phyloP scores from a whole-genome alignment of 768 basidiomycete genomes.

The Cytidiella melzeri region DNA sequence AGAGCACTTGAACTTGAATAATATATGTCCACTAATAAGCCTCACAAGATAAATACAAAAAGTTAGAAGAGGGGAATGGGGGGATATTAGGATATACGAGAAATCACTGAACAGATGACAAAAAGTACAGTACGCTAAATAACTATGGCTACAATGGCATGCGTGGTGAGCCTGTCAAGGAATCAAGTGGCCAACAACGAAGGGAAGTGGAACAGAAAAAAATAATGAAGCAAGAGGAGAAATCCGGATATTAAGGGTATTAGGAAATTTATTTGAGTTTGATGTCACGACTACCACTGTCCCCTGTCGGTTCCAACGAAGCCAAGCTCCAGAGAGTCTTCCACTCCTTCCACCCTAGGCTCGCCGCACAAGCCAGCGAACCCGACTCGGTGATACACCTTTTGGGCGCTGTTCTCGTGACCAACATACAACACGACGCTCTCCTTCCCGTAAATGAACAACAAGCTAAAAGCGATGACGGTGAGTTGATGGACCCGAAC shows the following conservation, averaged over 20 bases:
- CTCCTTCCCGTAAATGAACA: constrained; percentile 38
- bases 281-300: constrained; percentile 40
- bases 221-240: neutral
- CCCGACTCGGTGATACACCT: constrained; percentile 49
- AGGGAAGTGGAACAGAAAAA: neutral
- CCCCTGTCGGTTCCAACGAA: constrained; percentile 42
- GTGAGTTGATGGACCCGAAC: constrained; percentile 10
- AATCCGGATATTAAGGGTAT: neutral
- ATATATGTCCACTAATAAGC: too few species aligned
- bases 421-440: constrained; percentile 51
- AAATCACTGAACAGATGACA: too few species aligned
- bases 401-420: constrained; percentile 42
- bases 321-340: constrained; percentile 49
- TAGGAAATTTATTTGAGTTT: too few species aligned
- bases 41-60: too few species aligned
- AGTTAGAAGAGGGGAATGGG: too few species aligned
- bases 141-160: neutral
- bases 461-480: constrained; percentile 29
- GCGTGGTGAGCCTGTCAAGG: too few species aligned
- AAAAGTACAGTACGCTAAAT: neutral
- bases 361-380: constrained; percentile 40
- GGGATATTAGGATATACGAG: too few species aligned
- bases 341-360: constrained; percentile 33
- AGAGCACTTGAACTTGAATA: too few species aligned
- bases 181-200: neutral